A percentile compares a stretch with the other conserved stretches of the same genome.
phyloP scores from a whole-genome alignment of 306 rosid species.

The Cotoneaster glaucophyllus region DNA sequence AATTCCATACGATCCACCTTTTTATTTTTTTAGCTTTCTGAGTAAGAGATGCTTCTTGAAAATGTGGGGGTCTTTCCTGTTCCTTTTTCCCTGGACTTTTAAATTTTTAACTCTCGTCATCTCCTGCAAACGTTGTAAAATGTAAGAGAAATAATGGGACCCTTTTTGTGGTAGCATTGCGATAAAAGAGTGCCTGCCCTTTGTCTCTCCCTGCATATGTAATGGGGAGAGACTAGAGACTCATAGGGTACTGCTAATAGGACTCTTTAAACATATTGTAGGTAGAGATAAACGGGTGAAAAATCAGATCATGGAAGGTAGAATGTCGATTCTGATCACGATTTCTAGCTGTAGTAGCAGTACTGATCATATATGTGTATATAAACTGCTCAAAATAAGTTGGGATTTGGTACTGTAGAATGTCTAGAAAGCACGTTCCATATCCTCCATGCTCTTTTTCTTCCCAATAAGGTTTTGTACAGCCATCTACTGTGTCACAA shows the following conservation, averaged over 20 bases:
- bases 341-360: background rate
- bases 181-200: conserved; percentile 25
- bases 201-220: conserved; percentile 36
- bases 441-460: background rate
- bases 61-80: conserved; percentile 26
- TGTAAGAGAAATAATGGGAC: conserved; percentile 23
- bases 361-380: background rate
- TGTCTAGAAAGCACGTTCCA: background rate
- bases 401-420: background rate
- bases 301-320: background rate
- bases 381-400: background rate
- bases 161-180: conserved; percentile 8
- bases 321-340: background rate
- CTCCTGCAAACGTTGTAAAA: conserved; percentile 17
- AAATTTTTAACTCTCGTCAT: conserved; percentile 2
- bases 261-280: background rate
- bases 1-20: conserved; percentile 13
- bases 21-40: conserved; percentile 5
- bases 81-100: conserved; percentile 16
- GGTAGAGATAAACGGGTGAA: conserved; percentile 3
- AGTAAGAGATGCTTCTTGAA: conserved; percentile 22
- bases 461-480: background rate
- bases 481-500: background rate
- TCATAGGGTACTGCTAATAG: conserved; percentile 13
- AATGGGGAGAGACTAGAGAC: background rate